Conservation (phyloP, 176 grass and related monocot genomes). For the Avena sativa region DNA sequence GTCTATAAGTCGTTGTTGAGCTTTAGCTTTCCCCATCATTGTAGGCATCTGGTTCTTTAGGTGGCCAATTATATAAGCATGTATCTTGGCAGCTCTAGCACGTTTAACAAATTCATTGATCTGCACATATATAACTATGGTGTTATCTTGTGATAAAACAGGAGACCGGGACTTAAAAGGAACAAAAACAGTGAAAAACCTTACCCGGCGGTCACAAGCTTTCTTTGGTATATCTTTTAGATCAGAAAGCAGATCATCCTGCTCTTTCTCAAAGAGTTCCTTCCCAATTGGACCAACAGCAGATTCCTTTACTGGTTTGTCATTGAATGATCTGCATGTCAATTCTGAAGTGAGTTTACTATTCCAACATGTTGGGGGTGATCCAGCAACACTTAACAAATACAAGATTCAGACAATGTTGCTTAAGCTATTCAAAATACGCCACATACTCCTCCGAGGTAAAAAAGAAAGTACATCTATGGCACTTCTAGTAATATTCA, state of each 20-base stretch:
- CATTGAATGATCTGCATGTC: slow-evolving; percentile 92
- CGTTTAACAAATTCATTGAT: slow-evolving; percentile 99
- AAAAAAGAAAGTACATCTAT: not conserved
- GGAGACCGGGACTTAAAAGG: not conserved
- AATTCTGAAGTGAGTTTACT: not conserved
- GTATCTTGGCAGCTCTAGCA: slow-evolving; percentile 94
- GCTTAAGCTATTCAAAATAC: not conserved
- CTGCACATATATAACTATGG: slow-evolving; percentile 38
- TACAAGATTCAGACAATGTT: not conserved
- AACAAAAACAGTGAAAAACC: not conserved
- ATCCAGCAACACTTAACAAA: slow-evolving; percentile 14
- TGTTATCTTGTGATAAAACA: slow-evolving; percentile 40
- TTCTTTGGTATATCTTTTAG: slow-evolving; percentile 99
- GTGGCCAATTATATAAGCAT: slow-evolving; percentile 93
- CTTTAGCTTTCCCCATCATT: slow-evolving; percentile 94
- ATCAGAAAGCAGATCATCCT: slow-evolving; percentile 96
- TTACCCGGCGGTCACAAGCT: slow-evolving; percentile 92
- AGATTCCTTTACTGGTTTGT: slow-evolving; percentile 89
- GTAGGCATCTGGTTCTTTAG: slow-evolving; percentile 92
- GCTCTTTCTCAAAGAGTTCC: slow-evolving; percentile 96
- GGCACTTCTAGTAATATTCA: slow-evolving; percentile 24
- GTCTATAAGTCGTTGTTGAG: slow-evolving; percentile 88
- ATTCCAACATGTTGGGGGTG: not conserved
- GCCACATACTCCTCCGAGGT: not conserved
- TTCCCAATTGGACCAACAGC: slow-evolving; percentile 88